phyloP scores from a whole-genome alignment of 495 filamentous ascomycete species.

The Friedmanniomyces endolithicus region DNA sequence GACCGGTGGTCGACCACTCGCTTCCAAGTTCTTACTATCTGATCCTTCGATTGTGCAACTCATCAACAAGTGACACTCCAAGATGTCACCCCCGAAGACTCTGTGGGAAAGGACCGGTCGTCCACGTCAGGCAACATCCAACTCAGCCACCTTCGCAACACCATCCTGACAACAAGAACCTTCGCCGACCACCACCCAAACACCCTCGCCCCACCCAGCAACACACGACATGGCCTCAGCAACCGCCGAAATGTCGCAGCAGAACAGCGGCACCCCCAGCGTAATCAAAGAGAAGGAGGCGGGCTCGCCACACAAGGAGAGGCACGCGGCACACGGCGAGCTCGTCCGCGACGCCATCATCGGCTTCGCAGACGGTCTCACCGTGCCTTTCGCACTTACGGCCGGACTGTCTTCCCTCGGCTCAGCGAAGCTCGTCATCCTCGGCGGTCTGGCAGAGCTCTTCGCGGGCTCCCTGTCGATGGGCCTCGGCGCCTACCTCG shows the following conservation, averaged over 20 bases:
- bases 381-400: slow-evolving; percentile 48
- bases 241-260: not conserved
- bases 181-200: too few species aligned
- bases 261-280: not conserved
- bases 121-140: not conserved
- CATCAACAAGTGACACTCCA: not conserved
- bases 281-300: not conserved
- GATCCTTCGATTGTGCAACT: not conserved
- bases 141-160: not conserved
- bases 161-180: too few species aligned
- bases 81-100: not conserved
- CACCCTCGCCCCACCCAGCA: too few species aligned
- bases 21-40: not conserved
- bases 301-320: not conserved
- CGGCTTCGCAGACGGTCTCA: slow-evolving; percentile 47
- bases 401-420: slow-evolving; percentile 39
- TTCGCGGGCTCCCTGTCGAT: slow-evolving; percentile 57
- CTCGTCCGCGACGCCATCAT: slow-evolving; percentile 25
- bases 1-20: not conserved
- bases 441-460: slow-evolving; percentile 56
- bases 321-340: slow-evolving; percentile 5
- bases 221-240: too few species aligned
- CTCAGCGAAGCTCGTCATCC: slow-evolving; percentile 51
- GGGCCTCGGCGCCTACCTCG: slow-evolving; percentile 54
- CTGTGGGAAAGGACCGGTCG: not conserved